Percentiles rank a stretch among this genome's conserved stretches.
Evolutionary conservation across 768 basidiomycete genomes (phyloP).

Genomic region (Tricholomella constricta): DNA sequence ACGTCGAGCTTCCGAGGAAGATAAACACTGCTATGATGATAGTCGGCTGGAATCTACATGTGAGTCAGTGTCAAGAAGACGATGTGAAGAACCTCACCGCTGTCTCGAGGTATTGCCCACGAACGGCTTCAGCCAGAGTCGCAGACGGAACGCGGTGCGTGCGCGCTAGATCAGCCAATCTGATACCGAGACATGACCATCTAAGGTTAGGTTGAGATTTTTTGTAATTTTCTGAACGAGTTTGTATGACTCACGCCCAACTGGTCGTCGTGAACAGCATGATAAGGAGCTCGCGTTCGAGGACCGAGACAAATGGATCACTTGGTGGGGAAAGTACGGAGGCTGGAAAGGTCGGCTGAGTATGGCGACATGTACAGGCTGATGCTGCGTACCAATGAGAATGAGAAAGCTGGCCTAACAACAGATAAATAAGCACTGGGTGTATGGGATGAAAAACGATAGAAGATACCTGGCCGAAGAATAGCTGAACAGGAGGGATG

Average conservation of each 20-base stretch:
- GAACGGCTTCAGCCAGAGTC: slow-evolving; percentile 37
- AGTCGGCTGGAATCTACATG: slow-evolving; percentile 42
- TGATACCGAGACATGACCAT: slow-evolving; percentile 68
- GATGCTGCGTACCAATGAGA: slow-evolving; percentile 53
- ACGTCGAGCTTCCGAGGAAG: slow-evolving; percentile 56
- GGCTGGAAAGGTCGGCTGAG: slow-evolving; percentile 36
- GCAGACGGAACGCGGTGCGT: slow-evolving; percentile 40
- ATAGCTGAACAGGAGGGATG: slow-evolving; percentile 46
- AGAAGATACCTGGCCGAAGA: slow-evolving; percentile 58
- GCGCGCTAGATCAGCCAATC: slow-evolving; percentile 60
- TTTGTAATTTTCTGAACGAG: too few relatives aligned
- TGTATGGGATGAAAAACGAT: neutral
- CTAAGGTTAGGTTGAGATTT: slow-evolving; percentile 30
- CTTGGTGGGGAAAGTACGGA: slow-evolving; percentile 66
- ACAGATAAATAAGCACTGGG: neutral
- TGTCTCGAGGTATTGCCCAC: slow-evolving; percentile 60
- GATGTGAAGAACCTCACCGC: slow-evolving; percentile 26
- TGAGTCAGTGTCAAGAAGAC: neutral
- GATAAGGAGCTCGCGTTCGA: slow-evolving; percentile 65
- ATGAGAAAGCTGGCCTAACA: slow-evolving; percentile 64
- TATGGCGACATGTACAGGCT: neutral
- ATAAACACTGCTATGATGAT: slow-evolving; percentile 64
- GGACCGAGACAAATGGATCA: slow-evolving; percentile 67
- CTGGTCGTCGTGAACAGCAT: slow-evolving; percentile 46
- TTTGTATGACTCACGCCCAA: slow-evolving; percentile 72